Conservation (phyloP, 768 basidiomycete species). For the Agrocybe pediades region DNA sequence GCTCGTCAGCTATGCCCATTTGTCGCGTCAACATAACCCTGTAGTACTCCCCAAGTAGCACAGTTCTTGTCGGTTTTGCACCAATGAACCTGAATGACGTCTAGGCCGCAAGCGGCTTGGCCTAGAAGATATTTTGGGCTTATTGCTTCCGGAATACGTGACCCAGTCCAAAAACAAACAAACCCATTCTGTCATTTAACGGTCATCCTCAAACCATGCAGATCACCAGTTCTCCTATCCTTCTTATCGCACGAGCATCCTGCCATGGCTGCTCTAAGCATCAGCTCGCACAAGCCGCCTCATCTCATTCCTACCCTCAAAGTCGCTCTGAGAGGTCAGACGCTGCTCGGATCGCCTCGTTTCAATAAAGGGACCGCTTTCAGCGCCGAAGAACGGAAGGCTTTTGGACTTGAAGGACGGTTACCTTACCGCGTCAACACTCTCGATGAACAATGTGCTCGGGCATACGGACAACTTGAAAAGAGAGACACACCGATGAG, state of each 20-base stretch:
- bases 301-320: slow-evolving; percentile 26
- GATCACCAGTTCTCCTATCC: no score
- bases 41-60: no score
- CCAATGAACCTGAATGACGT: no score
- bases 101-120: no score
- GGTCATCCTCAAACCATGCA: no score
- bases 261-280: slow-evolving; percentile 15
- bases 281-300: slow-evolving; percentile 21
- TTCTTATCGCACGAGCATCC: neutral
- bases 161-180: no score
- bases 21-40: no score
- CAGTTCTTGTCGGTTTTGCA: no score
- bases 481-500: slow-evolving; percentile 33
- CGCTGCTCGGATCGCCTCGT: slow-evolving; percentile 62
- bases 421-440: slow-evolving; percentile 56
- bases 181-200: no score
- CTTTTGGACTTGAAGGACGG: slow-evolving; percentile 61
- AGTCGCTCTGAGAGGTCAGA: slow-evolving; percentile 62
- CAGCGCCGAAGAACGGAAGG: slow-evolving; percentile 62
- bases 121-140: no score
- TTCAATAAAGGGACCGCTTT: slow-evolving; percentile 87
- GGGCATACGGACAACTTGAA: slow-evolving; percentile 70
- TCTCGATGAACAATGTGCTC: slow-evolving; percentile 73
- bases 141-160: no score
- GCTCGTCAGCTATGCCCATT: no score